phyloP scores from a whole-genome alignment of 2,329 filamentous ascomycete species.

The Xylaria sp. region DNA sequence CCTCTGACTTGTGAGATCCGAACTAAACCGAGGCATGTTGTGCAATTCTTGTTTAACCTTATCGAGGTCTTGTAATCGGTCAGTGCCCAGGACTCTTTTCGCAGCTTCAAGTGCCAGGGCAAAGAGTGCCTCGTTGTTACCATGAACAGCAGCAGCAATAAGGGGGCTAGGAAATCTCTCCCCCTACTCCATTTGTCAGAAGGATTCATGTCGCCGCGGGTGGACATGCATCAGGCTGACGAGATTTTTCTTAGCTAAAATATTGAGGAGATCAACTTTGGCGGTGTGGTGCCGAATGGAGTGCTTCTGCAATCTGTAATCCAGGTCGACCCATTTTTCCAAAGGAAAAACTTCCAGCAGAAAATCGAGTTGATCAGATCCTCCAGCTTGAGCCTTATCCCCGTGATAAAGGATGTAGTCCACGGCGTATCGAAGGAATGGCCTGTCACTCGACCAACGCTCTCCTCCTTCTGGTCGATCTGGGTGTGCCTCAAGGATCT shows the following conservation, averaged over 20 bases:
- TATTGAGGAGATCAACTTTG: slow-evolving; percentile 21
- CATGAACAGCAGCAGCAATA: slow-evolving; percentile 15
- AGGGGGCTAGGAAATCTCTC: slow-evolving; percentile 16
- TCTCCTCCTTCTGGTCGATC: slow-evolving; percentile 16
- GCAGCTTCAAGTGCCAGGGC: slow-evolving; percentile 1
- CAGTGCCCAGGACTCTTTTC: neutral
- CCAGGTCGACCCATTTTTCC: slow-evolving; percentile 12
- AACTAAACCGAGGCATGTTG: neutral
- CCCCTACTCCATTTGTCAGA: neutral
- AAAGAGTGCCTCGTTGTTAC: slow-evolving; percentile 13
- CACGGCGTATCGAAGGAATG: slow-evolving; percentile 55
- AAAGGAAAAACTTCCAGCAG: slow-evolving; percentile 6
- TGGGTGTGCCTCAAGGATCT: slow-evolving; percentile 41
- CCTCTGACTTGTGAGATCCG: neutral
- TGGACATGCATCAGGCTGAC: slow-evolving; percentile 14
- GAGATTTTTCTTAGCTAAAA: slow-evolving; percentile 26
- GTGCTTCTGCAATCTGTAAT: slow-evolving; percentile 19
- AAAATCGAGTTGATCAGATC: slow-evolving; percentile 16
- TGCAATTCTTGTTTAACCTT: neutral
- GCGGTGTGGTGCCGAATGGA: slow-evolving; percentile 9
- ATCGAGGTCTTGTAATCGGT: neutral
- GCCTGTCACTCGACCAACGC: slow-evolving; percentile 34
- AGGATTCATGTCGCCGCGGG: neutral
- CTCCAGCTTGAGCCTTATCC: slow-evolving; percentile 31
- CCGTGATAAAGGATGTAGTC: slow-evolving; percentile 49